Conservation (phyloP, 768 basidiomycete species). For the Macrolepiota fuliginosa region DNA sequence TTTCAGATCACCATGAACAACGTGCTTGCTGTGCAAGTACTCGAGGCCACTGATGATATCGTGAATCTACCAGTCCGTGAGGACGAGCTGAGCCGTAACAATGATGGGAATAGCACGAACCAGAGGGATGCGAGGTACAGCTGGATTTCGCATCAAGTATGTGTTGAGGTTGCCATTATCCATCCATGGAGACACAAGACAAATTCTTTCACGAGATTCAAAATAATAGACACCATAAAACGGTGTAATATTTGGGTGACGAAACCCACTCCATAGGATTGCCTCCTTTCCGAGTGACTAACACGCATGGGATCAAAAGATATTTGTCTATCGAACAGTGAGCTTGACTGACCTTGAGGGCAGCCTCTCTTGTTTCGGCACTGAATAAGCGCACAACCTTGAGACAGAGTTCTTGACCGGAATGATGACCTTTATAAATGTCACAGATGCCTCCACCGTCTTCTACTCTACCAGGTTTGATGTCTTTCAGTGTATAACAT, state of each 20-base stretch:
- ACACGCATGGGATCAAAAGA: background rate
- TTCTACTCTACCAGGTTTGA: background rate
- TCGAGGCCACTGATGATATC: constrained; percentile 16
- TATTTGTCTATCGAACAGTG: background rate
- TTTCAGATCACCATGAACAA: constrained; percentile 21
- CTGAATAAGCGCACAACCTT: background rate
- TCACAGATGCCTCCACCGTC: background rate
- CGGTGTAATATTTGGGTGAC: constrained; percentile 4
- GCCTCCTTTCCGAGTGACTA: constrained; percentile 17
- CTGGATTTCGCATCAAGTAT: background rate
- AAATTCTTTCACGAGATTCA: background rate
- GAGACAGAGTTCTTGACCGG: background rate
- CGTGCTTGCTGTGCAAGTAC: constrained; percentile 15
- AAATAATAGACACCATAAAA: constrained; percentile 7
- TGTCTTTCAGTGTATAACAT: background rate
- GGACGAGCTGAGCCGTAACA: background rate
- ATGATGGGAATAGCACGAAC: background rate
- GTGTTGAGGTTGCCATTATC: constrained; percentile 2
- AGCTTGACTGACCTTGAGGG: background rate
- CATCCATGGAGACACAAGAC: background rate
- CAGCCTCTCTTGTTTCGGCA: background rate
- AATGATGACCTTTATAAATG: background rate
- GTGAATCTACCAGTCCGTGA: background rate
- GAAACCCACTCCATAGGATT: constrained; percentile 2
- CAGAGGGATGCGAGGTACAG: background rate